A percentile compares a stretch with the other conserved stretches of the same genome.
phyloP scores from a whole-genome alignment of 2,329 filamentous ascomycete species.

The Rhynchosporium agropyri region DNA sequence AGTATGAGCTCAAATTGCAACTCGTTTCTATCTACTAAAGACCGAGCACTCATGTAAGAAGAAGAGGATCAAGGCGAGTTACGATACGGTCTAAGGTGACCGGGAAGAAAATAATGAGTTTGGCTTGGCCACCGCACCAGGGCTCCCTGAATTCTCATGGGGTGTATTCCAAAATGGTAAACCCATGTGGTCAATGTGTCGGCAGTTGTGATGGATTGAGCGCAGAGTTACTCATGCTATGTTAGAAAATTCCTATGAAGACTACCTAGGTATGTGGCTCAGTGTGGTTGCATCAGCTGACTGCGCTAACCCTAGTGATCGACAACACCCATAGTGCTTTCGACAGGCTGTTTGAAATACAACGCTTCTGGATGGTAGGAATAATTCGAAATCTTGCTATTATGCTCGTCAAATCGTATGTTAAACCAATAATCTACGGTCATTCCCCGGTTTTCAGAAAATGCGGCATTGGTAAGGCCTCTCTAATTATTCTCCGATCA shows the following conservation, averaged over 20 bases:
- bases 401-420: neutral
- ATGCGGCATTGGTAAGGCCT: neutral
- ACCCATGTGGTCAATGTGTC: neutral
- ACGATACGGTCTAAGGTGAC: too few relatives aligned
- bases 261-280: neutral
- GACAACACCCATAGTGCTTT: conserved; percentile 7
- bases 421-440: neutral
- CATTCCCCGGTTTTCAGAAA: neutral
- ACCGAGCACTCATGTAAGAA: neutral
- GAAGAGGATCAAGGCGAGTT: neutral
- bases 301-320: neutral
- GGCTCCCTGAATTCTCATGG: too few relatives aligned
- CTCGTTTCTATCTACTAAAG: neutral
- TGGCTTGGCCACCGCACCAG: neutral
- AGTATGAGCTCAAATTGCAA: neutral
- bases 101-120: neutral
- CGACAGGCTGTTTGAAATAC: conserved; percentile 7
- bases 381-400: neutral
- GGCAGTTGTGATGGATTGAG: conserved; percentile 4
- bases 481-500: neutral
- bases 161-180: neutral
- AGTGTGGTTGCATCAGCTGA: neutral
- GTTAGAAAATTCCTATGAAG: neutral
- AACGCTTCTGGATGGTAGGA: conserved; percentile 7
- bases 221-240: neutral